These are phyloP conservation scores for Dissoconium aciculare DNA, from an alignment of 2,329 filamentous ascomycete genomes.

Conservation along the genomic window DNA sequence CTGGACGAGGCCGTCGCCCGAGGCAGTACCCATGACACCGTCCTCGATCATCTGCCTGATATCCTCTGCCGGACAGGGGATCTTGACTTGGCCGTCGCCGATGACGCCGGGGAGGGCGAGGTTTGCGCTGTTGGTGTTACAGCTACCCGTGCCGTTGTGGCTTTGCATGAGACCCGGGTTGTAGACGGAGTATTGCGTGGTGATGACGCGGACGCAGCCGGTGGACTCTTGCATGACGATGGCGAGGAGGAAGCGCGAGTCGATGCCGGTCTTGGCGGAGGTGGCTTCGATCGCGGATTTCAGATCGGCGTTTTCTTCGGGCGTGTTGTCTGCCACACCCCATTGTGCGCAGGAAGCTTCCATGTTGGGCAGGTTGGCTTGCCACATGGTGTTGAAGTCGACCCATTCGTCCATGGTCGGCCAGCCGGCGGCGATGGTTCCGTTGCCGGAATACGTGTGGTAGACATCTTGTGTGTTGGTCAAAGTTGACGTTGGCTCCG, in stretches of 20 bases:
- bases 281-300: conserved; percentile 23
- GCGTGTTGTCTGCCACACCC: conserved; percentile 25
- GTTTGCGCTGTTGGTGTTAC: conserved; percentile 19
- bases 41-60: conserved; percentile 31
- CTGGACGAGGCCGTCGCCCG: conserved; percentile 31
- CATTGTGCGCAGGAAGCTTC: conserved; percentile 24
- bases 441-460: conserved; percentile 23
- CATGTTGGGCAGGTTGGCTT: conserved; percentile 24
- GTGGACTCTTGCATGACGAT: conserved; percentile 34
- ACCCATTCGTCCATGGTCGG: conserved; percentile 23
- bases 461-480: conserved; percentile 11
- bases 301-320: conserved; percentile 26
- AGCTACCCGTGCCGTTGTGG: conserved; percentile 27
- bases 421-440: conserved; percentile 25
- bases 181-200: conserved; percentile 26
- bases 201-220: conserved; percentile 33
- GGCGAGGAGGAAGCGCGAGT: conserved; percentile 30
- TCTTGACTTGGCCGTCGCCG: conserved; percentile 19
- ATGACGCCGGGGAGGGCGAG: conserved; percentile 4
- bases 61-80: conserved; percentile 26
- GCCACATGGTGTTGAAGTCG: conserved; percentile 22
- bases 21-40: conserved; percentile 28
- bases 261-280: conserved; percentile 21
- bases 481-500: conserved; percentile 4
- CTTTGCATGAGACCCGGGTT: conserved; percentile 35